Percentiles rank a stretch among this genome's conserved stretches.
These are phyloP conservation scores for Lenwebbia sp. DNA, from an alignment of 345 rosid genomes.

Conservation along the genomic window DNA sequence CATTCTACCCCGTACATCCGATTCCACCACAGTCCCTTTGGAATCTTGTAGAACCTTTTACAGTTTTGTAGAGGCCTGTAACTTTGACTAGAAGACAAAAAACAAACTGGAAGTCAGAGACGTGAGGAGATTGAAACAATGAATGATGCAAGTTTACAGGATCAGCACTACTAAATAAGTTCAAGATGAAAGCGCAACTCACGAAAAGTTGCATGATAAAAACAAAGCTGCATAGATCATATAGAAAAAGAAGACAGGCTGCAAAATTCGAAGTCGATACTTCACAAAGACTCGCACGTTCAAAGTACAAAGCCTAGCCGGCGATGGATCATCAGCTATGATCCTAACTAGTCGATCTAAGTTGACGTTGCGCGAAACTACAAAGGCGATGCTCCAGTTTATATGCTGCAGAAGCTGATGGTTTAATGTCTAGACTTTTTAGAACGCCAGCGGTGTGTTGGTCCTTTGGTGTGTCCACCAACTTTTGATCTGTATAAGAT, in stretches of 20 bases:
- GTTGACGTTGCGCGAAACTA: background rate
- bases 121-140: background rate
- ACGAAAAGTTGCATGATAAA: background rate
- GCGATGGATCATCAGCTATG: background rate
- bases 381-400: background rate
- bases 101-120: background rate
- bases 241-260: background rate
- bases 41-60: conserved; percentile 91
- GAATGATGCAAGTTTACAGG: background rate
- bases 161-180: background rate
- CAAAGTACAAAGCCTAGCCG: background rate
- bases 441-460: background rate
- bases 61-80: conserved; percentile 67
- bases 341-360: background rate
- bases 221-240: background rate
- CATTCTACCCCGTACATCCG: conserved; percentile 71
- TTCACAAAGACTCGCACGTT: background rate
- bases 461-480: background rate
- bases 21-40: conserved; percentile 72
- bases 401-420: background rate
- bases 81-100: conserved; percentile 44
- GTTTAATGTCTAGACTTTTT: background rate
- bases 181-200: background rate
- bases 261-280: background rate
- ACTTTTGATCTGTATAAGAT: background rate